A percentile compares a stretch with the other conserved stretches of the same genome.
These are phyloP conservation scores for Ganoderma sinense DNA, from an alignment of 1,284 basidiomycete genomes.

Conservation along the genomic window DNA sequence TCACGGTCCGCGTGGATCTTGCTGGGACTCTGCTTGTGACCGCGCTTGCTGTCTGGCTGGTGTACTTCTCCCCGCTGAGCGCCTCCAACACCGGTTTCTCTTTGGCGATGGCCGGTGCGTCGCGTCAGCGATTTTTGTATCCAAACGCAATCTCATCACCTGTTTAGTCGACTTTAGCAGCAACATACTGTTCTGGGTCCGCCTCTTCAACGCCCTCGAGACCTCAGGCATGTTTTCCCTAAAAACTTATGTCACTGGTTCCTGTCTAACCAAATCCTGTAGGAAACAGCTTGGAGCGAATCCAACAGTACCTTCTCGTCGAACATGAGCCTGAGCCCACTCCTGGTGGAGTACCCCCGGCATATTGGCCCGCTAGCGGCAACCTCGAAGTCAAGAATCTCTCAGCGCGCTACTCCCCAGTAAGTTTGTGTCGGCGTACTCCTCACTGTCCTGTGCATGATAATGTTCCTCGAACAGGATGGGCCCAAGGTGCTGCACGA, in stretches of 20 bases:
- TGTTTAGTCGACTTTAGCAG: constrained; percentile 56
- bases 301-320: constrained; percentile 72
- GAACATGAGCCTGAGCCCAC: constrained; percentile 71
- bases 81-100: constrained; percentile 58
- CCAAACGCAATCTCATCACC: not conserved
- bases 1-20: constrained; percentile 46
- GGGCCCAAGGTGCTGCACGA: constrained; percentile 58
- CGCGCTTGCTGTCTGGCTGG: constrained; percentile 58
- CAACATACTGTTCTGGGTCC: constrained; percentile 59
- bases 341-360: constrained; percentile 63
- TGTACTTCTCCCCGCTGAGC: constrained; percentile 50
- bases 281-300: constrained; percentile 31
- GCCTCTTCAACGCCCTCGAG: constrained; percentile 64
- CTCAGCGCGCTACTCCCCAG: constrained; percentile 61
- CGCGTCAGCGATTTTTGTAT: not conserved
- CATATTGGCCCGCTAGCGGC: constrained; percentile 83
- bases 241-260: not conserved
- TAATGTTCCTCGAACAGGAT: constrained; percentile 32
- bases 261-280: not conserved
- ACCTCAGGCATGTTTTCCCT: constrained; percentile 38
- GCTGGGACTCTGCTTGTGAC: constrained; percentile 59
- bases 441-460: constrained; percentile 14
- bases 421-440: constrained; percentile 9
- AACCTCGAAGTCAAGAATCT: constrained; percentile 68
- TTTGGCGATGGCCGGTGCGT: constrained; percentile 55